Conservation (phyloP, 352 stramenopile species). For the Pythium monospermum region DNA sequence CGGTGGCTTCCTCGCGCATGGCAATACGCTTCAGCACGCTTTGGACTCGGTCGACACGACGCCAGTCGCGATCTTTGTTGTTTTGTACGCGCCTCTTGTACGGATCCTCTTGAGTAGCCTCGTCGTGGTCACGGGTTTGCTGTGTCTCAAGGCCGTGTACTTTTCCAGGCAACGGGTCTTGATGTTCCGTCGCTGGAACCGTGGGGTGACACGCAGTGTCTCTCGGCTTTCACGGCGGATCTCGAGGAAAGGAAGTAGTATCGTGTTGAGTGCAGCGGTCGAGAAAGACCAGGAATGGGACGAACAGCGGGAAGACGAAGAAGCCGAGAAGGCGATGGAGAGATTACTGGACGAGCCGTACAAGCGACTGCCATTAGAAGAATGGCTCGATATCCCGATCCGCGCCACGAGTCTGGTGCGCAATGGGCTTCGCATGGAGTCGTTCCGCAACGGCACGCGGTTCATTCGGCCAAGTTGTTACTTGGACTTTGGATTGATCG, state of each 20-base stretch:
- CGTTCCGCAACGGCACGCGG: slow-evolving; percentile 16
- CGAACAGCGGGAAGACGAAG: background rate
- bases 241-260: background rate
- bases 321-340: background rate
- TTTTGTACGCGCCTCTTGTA: slow-evolving; percentile 15
- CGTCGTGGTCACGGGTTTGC: background rate
- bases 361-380: slow-evolving; percentile 13
- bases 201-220: background rate
- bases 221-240: background rate
- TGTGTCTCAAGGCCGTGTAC: slow-evolving; percentile 12
- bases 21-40: slow-evolving; percentile 12
- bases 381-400: slow-evolving; percentile 33
- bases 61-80: background rate
- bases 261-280: background rate
- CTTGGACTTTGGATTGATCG: slow-evolving; percentile 39
- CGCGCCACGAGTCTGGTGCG: slow-evolving; percentile 43
- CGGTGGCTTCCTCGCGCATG: slow-evolving; percentile 12
- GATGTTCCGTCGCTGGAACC: background rate
- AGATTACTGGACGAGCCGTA: slow-evolving; percentile 9
- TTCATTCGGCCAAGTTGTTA: slow-evolving; percentile 40
- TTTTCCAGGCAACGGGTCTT: background rate
- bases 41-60: slow-evolving; percentile 12
- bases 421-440: slow-evolving; percentile 34
- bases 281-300: background rate
- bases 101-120: slow-evolving; percentile 8